Evolutionary conservation across 495 filamentous ascomycete species (phyloP).

Genomic region (Trichocladium uniseriatum): DNA sequence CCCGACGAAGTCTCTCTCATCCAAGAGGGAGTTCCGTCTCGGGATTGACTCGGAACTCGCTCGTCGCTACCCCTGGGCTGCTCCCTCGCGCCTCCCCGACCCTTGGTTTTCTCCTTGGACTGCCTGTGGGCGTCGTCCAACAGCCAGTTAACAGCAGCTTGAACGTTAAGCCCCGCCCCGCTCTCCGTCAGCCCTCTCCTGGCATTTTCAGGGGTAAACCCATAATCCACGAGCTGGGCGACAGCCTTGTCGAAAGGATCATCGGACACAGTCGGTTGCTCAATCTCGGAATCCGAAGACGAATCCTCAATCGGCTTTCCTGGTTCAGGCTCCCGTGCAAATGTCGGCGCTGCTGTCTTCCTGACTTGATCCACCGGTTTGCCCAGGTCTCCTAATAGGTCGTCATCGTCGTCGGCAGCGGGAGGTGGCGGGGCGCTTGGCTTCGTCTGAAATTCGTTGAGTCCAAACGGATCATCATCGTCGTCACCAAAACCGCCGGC

Average conservation of each 20-base stretch:
- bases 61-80: slow-evolving; percentile 15
- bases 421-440: slow-evolving; percentile 22
- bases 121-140: slow-evolving; percentile 78
- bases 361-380: slow-evolving; percentile 77
- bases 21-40: slow-evolving; percentile 30
- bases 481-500: slow-evolving; percentile 26
- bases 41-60: slow-evolving; percentile 25
- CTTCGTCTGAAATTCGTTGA: slow-evolving; percentile 52
- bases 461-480: slow-evolving; percentile 83
- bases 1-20: slow-evolving; percentile 23
- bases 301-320: slow-evolving; percentile 38
- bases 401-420: slow-evolving; percentile 71
- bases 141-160: slow-evolving; percentile 81
- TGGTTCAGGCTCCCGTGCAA: slow-evolving; percentile 29
- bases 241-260: slow-evolving; percentile 72
- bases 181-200: slow-evolving; percentile 69
- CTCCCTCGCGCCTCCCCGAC: slow-evolving; percentile 20
- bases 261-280: slow-evolving; percentile 21
- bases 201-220: slow-evolving; percentile 76
- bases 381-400: slow-evolving; percentile 77
- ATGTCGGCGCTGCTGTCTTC: slow-evolving; percentile 30
- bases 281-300: slow-evolving; percentile 35
- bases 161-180: slow-evolving; percentile 68
- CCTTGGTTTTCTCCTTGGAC: slow-evolving; percentile 47
- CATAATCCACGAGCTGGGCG: slow-evolving; percentile 91